A percentile compares a stretch with the other conserved stretches of the same genome.
phyloP scores from a whole-genome alignment of 306 rosid genomes.

The Fagus sylvatica region DNA sequence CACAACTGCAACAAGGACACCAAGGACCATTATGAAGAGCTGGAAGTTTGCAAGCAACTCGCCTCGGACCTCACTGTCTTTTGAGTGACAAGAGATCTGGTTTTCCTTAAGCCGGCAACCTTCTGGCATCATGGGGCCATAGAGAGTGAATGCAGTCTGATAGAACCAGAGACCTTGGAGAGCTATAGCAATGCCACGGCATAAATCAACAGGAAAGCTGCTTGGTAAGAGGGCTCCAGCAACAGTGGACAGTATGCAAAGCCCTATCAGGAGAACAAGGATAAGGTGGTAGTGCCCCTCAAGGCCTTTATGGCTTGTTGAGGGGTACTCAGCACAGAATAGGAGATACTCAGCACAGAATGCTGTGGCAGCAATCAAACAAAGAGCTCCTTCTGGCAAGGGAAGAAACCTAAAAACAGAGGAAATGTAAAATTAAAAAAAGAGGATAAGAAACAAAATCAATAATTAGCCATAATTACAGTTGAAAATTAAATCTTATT shows the following conservation, averaged over 20 bases:
- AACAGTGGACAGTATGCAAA: conserved; percentile 62
- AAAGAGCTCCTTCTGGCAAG: conserved; percentile 78
- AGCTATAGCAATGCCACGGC: conserved; percentile 68
- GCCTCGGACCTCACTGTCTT: conserved; percentile 73
- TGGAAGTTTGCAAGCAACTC: conserved; percentile 95
- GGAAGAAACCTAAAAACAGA: conserved; percentile 50
- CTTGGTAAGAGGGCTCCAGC: conserved; percentile 77
- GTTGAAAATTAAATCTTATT: neutral
- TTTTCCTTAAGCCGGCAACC: conserved; percentile 65
- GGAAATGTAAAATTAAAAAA: neutral
- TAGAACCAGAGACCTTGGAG: conserved; percentile 99
- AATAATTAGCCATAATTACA: conserved; percentile 19
- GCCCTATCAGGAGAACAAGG: conserved; percentile 74
- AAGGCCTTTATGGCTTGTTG: conserved; percentile 87
- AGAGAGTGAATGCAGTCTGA: conserved; percentile 94
- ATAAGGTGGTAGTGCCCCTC: conserved; percentile 89
- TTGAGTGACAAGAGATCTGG: conserved; percentile 51
- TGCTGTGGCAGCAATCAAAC: conserved; percentile 74
- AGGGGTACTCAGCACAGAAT: too few species aligned
- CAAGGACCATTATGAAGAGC: conserved; percentile 56
- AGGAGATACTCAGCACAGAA: conserved; percentile 86
- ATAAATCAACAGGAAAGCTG: conserved; percentile 73
- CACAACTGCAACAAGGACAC: conserved; percentile 60
- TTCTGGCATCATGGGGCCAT: conserved; percentile 90
- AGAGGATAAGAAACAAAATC: conserved; percentile 4